Evolutionary conservation across 139 green algal genomes (phyloP), one percentile per base, ranked within the genome.

Genomic region (Chlamydomonas eustigma): DNA sequence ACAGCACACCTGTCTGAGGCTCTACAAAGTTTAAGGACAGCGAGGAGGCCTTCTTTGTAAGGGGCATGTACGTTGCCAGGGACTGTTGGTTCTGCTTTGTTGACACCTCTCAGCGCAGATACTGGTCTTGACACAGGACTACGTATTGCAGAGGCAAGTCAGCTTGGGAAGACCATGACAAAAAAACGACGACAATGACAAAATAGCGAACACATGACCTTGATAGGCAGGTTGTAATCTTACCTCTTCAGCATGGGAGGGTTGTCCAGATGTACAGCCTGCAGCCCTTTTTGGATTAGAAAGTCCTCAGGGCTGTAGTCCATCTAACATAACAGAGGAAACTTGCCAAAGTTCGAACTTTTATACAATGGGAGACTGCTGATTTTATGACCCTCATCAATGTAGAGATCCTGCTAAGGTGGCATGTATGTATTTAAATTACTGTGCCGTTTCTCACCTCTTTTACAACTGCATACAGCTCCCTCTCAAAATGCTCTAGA

Each of bases 401-500:
- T n/a, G n/a, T n/a, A n/a, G n/a, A n/a, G n/a, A n/a, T n/a, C n/a
- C n/a, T n/a, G n/a, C n/a, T n/a, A n/a, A n/a, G n/a, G n/a, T n/a
- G n/a, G n/a, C n/a, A n/a, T n/a, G n/a, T n/a, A n/a, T n/a, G n/a
- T n/a, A n/a, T n/a, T n/a, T n/a, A n/a, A n/a, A n/a, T n/a, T n/a
- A n/a, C n/a, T n/a, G n/a, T n/a, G n/a, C n/a, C 44, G 12, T 22
- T 58, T n/a, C 71, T 37, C 71, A 86, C 81, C 81, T 86, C 81
- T n/a, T 66, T 63, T n/a, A 86, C 64, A 5, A 81, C 31, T 0
- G 64, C 70, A 44, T 87, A 74, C 1, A 65, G 64, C 71, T 84
- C 78, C 24, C 71, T 73, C 78, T 86, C 85, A 52, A 90, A 84
- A 36, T 72, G 77, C 64, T 87, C 82, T 8, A 82, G 67, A 28